Base-by-base conservation (phyloP, 2,329 filamentous ascomycete species). In the Macrophomina phaseolina region DNA sequence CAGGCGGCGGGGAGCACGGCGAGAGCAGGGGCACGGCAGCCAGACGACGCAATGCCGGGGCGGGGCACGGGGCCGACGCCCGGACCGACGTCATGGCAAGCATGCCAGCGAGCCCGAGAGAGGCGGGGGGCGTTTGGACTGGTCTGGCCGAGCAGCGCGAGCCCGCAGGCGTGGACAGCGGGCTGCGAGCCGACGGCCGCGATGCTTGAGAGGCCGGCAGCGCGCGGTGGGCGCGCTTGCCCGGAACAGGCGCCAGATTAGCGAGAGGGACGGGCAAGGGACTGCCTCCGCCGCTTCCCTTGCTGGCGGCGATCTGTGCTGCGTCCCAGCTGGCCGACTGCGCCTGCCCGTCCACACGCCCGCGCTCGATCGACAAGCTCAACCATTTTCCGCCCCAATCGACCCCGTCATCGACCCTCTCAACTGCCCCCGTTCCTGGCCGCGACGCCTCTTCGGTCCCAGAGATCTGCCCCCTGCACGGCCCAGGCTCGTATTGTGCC, bases 351-450 rank as follows among this genome's bases (percentile, higher is more conserved):
- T 61, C 56, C 56, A 61, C 56, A 30, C 40, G 28, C 16, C 28
- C 8, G 42, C 58, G 42, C 32, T 62, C 58, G 58, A 62, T 62
- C 58, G 8, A 36, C 45, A n/a, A 9, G 23, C 30, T 16, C 42
- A 11, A 38, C 16, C n/a, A 38, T 32, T 38, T 11, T 36, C 30
- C 58, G 58, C 58, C 58, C 58, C 38, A 62, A 62, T 53, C 61
- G 61, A 42, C 61, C 60, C 38, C 61, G 49, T 64, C 61, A 64
- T 64, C 61, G 61, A 52, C n/a, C 42, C 42, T 45, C 42, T 23
- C 28, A 14, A 38, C n/a, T n/a, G 18, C 55, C 23, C 30, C 58
- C 58, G 42, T 62, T 62, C 58, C 58, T 62, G 58, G 58, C 58
- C 6, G 5, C n/a, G 16, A 23, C 34, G 5, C 9, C 32, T 4